Evolutionary conservation across 768 basidiomycete species (phyloP), one percentile per base, ranked within the genome.

Genomic region (Leccinum olivaceopallidum): DNA sequence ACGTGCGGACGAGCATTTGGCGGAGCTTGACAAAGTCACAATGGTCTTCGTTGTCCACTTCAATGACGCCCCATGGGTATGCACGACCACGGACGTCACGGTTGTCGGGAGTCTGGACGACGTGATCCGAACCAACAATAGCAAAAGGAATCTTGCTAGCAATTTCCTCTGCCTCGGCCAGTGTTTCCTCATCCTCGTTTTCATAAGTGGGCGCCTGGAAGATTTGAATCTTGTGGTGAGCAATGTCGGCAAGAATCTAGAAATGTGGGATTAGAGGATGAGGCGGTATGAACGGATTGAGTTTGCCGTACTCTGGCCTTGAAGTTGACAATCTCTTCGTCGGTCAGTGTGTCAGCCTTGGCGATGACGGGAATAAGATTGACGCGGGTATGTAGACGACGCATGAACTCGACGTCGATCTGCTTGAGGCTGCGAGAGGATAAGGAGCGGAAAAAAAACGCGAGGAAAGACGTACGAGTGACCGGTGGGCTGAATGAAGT

Each of bases 1-100:
- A 97, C 10, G 96, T 98, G 59, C 97, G 85, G 67, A 99, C 90
- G 39, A 99, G 90, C 97, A 99, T 98, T 76, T 98, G 97, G 56
- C 97, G 90, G 62, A 99, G 90, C 78, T 98, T 98, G 76, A 98
- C 96, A 73, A 99, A 99, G 75, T 99, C 97, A 67, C 97, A 99
- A 73, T 99, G 97, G 18, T 94, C 92, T 73, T 98, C 97, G 69
- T 99, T 98, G 80, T 99, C 97, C 26, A 99, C 97, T 74, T 99
- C 97, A 65, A 98, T 94, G 54, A 95, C 89, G 74, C 97, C 97
- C 97, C 97, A 99, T 10, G 97, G 97, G 75, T 99, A 99, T 4
- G 86, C 81, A 67, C 97, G 93, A 13, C 97, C 97, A 65, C 97
- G 92, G 53, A 98, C 94, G 75, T 89, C 81, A 60, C 95, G 90